These are phyloP conservation scores for Penicillium longicatenatum DNA, from an alignment of 495 filamentous ascomycete genomes.

Conservation along the genomic window DNA sequence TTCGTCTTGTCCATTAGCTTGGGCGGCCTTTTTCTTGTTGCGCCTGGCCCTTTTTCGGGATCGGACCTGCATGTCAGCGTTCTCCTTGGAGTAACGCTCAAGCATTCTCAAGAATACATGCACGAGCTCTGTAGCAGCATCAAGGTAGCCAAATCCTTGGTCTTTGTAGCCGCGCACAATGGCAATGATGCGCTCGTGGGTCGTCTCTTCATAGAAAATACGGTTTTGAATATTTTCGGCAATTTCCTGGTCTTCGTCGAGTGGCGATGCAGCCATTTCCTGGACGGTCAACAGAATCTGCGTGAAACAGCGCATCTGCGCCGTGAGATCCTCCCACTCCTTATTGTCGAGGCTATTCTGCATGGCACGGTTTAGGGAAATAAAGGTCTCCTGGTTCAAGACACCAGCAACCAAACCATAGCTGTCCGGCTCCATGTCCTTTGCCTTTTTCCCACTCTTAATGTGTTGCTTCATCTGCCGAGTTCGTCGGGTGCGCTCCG, in stretches of 20 bases:
- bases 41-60: slow-evolving; percentile 67
- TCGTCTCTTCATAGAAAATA: slow-evolving; percentile 96
- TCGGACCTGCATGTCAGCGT: slow-evolving; percentile 88
- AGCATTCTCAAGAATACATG: slow-evolving; percentile 92
- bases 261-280: slow-evolving; percentile 81
- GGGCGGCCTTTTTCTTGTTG: slow-evolving; percentile 63
- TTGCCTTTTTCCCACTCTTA: slow-evolving; percentile 36
- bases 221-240: slow-evolving; percentile 96
- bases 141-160: slow-evolving; percentile 90
- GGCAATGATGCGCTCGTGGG: slow-evolving; percentile 79
- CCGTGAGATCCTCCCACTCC: slow-evolving; percentile 81
- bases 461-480: slow-evolving; percentile 47
- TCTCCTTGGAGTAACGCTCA: slow-evolving; percentile 92
- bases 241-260: slow-evolving; percentile 96
- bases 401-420: slow-evolving; percentile 88
- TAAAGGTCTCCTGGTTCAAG: slow-evolving; percentile 88
- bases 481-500: slow-evolving; percentile 75
- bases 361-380: slow-evolving; percentile 82
- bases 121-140: slow-evolving; percentile 86
- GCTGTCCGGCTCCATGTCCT: slow-evolving; percentile 65
- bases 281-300: slow-evolving; percentile 84
- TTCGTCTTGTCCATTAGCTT: slow-evolving; percentile 28
- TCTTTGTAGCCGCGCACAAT: slow-evolving; percentile 84
- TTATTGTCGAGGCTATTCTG: slow-evolving; percentile 77
- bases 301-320: slow-evolving; percentile 86